Conservation (phyloP, 257 asterid species). For the Capsicum baccatum region DNA sequence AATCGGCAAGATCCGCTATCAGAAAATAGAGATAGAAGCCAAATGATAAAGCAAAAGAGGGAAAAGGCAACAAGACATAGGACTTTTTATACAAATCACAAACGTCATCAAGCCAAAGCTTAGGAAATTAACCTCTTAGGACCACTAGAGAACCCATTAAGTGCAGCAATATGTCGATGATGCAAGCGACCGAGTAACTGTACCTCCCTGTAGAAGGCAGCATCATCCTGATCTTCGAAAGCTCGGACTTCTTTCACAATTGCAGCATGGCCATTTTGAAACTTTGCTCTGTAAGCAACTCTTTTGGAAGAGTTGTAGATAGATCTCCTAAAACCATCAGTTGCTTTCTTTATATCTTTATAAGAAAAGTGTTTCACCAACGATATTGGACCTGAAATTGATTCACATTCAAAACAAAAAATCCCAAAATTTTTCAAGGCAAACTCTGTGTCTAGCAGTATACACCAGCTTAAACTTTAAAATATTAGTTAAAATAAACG, state of each 20-base stretch:
- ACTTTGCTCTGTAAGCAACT: slow-evolving; percentile 68
- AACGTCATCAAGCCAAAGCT: slow-evolving; percentile 15
- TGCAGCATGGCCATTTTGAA: slow-evolving; percentile 62
- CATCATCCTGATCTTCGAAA: slow-evolving; percentile 54
- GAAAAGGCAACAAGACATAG: background rate
- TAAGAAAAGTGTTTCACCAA: slow-evolving; percentile 68
- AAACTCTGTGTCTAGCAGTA: background rate
- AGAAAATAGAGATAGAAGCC: background rate
- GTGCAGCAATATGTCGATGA: slow-evolving; percentile 84
- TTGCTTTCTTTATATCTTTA: slow-evolving; percentile 87
- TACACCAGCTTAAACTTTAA: background rate
- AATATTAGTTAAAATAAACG: background rate
- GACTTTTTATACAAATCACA: background rate
- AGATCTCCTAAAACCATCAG: slow-evolving; percentile 71
- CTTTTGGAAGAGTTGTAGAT: slow-evolving; percentile 49
- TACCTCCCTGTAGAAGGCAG: slow-evolving; percentile 60
- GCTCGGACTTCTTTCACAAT: slow-evolving; percentile 60
- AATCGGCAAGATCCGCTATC: background rate
- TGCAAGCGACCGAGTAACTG: slow-evolving; percentile 70
- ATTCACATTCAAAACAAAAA: background rate
- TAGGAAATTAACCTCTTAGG: slow-evolving; percentile 57
- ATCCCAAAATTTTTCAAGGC: background rate
- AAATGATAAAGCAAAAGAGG: background rate
- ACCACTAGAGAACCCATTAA: slow-evolving; percentile 75
- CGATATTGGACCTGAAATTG: slow-evolving; percentile 52